Evolutionary conservation across 257 asterid genomes (phyloP).

Genomic region (Nicotiana obtusifolia): DNA sequence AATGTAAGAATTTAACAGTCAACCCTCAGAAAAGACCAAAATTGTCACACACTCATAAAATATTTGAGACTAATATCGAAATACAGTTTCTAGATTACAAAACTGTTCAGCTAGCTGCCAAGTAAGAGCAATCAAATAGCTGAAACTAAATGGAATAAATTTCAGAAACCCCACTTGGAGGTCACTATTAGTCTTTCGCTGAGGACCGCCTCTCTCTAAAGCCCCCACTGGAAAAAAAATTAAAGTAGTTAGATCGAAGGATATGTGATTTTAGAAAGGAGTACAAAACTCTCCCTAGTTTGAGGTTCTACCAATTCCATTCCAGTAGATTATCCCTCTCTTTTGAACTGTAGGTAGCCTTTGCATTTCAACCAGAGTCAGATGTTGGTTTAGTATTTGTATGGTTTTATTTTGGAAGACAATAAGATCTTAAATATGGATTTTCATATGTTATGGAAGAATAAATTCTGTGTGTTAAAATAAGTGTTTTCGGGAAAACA

Average conservation of each 20-base stretch:
- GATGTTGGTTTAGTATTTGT: not conserved
- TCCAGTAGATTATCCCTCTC: not conserved
- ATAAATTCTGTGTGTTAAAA: not conserved
- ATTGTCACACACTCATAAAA: not conserved
- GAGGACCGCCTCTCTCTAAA: not conserved
- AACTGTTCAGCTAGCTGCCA: conserved; percentile 2
- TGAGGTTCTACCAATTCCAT: not conserved
- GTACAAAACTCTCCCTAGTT: not conserved
- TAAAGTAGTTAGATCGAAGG: not conserved
- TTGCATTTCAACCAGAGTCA: not conserved
- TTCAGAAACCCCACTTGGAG: not conserved
- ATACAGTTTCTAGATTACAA: not conserved
- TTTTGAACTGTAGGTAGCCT: not conserved
- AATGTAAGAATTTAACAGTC: not conserved
- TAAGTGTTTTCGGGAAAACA: not conserved
- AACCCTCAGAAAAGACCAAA: not conserved
- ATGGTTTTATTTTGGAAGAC: not conserved
- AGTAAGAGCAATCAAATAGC: not conserved
- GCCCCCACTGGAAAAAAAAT: not conserved
- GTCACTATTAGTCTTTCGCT: not conserved
- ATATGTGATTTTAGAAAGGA: not conserved
- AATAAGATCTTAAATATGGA: not conserved
- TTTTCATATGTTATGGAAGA: not conserved
- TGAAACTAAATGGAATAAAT: not conserved
- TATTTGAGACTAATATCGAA: not conserved